Evolutionary conservation across 768 basidiomycete species (phyloP).

Genomic region (Boletus rufocinnamomeus): DNA sequence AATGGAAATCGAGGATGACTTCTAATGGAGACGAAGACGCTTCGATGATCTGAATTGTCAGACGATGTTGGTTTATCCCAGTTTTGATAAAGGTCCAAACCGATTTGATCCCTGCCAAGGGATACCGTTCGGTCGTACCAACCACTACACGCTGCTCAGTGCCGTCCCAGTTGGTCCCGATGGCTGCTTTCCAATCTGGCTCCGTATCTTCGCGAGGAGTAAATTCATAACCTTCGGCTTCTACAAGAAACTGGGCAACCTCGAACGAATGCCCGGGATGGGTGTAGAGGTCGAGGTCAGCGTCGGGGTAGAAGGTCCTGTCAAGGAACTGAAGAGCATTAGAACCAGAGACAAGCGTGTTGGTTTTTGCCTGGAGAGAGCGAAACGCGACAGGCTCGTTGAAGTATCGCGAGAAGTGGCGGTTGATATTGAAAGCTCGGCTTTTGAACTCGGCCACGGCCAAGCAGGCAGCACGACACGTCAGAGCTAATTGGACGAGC

Average conservation of each 20-base stretch:
- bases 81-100: slow-evolving; percentile 31
- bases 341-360: slow-evolving; percentile 54
- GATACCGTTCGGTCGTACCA: not conserved
- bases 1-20: slow-evolving; percentile 49
- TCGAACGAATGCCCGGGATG: slow-evolving; percentile 33
- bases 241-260: slow-evolving; percentile 39
- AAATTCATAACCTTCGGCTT: slow-evolving; percentile 34
- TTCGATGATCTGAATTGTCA: slow-evolving; percentile 45
- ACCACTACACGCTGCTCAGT: slow-evolving; percentile 2
- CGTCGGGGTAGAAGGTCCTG: slow-evolving; percentile 41
- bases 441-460: slow-evolving; percentile 24
- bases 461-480: slow-evolving; percentile 20
- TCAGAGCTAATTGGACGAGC: slow-evolving; percentile 26
- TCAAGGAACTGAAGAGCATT: slow-evolving; percentile 55
- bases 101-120: slow-evolving; percentile 1
- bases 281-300: slow-evolving; percentile 56
- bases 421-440: slow-evolving; percentile 39
- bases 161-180: slow-evolving; percentile 22
- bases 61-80: not conserved
- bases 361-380: slow-evolving; percentile 43
- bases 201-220: slow-evolving; percentile 24
- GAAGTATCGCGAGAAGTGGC: slow-evolving; percentile 41
- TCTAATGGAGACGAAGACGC: slow-evolving; percentile 18
- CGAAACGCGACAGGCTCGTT: slow-evolving; percentile 42
- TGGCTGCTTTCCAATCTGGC: slow-evolving; percentile 13